These are phyloP conservation scores for Entomophthora muscae DNA, from an alignment of 371 early-diverging fungal species.

Conservation along the genomic window DNA sequence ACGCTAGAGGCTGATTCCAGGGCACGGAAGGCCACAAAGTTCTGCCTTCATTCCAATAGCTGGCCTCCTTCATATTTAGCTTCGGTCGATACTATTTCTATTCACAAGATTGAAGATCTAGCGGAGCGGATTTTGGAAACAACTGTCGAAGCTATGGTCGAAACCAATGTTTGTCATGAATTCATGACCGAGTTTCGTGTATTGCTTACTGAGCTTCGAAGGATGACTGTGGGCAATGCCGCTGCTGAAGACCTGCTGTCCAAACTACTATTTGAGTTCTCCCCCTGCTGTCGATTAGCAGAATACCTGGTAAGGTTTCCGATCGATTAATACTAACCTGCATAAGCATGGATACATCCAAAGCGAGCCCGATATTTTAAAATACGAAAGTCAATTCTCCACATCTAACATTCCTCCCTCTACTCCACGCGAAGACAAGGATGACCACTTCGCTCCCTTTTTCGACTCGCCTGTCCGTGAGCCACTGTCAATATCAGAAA, in stretches of 20 bases:
- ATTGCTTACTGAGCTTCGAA: constrained; percentile 25
- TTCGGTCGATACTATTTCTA: constrained; percentile 16
- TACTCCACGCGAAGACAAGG: neutral
- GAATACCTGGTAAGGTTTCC: constrained; percentile 18
- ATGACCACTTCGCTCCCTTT: neutral
- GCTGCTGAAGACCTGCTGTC: constrained; percentile 32
- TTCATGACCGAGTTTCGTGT: constrained; percentile 29
- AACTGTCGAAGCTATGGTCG: constrained; percentile 16
- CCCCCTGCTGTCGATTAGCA: constrained; percentile 34
- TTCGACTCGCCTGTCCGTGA: neutral
- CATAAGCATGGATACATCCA: neutral
- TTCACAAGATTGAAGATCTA: constrained; percentile 17
- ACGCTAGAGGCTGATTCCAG: neutral
- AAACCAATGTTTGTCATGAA: constrained; percentile 19
- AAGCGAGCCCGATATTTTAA: neutral
- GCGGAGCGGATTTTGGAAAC: constrained; percentile 20
- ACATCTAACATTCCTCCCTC: neutral
- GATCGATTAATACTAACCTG: neutral
- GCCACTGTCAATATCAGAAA: neutral
- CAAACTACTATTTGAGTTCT: constrained; percentile 31
- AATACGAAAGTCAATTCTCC: neutral
- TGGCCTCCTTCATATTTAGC: constrained; percentile 26
- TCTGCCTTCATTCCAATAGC: constrained; percentile 20
- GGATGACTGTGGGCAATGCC: constrained; percentile 26
- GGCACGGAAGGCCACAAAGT: neutral